Percentiles rank a stretch among this genome's conserved stretches.
Evolutionary conservation across 2,329 filamentous ascomycete species (phyloP).

Genomic region (Penicillium sp.): DNA sequence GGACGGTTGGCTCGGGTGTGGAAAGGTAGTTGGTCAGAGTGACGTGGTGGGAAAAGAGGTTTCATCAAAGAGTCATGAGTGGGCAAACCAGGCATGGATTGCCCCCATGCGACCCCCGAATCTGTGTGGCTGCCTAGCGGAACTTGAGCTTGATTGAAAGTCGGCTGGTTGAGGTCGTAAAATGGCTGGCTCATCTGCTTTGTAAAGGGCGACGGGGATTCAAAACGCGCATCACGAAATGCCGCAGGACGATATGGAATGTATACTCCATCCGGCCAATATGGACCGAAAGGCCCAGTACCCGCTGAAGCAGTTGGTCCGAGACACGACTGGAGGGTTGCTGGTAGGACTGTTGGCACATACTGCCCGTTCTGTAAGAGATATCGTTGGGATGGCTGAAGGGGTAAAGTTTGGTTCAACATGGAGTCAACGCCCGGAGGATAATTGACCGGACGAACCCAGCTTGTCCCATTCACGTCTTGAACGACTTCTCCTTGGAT

Average conservation of each 20-base stretch:
- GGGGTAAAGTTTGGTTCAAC: slow-evolving; percentile 55
- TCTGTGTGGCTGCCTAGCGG: slow-evolving; percentile 27
- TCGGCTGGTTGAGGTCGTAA: slow-evolving; percentile 30
- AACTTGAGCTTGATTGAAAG: slow-evolving; percentile 28
- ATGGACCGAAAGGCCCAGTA: slow-evolving; percentile 58
- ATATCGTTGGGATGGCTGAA: slow-evolving; percentile 40
- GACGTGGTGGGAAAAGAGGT: slow-evolving; percentile 38
- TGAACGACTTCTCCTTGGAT: slow-evolving; percentile 32
- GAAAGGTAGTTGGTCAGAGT: slow-evolving; percentile 34
- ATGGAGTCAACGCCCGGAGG: slow-evolving; percentile 59
- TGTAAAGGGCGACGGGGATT: slow-evolving; percentile 25
- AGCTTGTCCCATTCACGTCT: slow-evolving; percentile 37
- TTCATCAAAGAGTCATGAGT: slow-evolving; percentile 32
- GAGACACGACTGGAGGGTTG: slow-evolving; percentile 55
- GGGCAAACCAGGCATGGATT: slow-evolving; percentile 25
- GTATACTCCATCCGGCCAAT: slow-evolving; percentile 63
- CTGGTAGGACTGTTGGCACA: slow-evolving; percentile 59
- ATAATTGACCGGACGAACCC: slow-evolving; percentile 45
- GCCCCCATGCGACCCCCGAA: slow-evolving; percentile 33
- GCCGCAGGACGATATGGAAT: slow-evolving; percentile 60
- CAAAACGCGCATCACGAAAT: slow-evolving; percentile 52
- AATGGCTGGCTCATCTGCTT: slow-evolving; percentile 23
- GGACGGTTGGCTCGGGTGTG: slow-evolving; percentile 28
- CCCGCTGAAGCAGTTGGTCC: slow-evolving; percentile 59
- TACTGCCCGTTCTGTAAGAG: slow-evolving; percentile 49